Evolutionary conservation across 2,329 filamentous ascomycete genomes (phyloP).

Genomic region (Colletotrichum sansevieriae): DNA sequence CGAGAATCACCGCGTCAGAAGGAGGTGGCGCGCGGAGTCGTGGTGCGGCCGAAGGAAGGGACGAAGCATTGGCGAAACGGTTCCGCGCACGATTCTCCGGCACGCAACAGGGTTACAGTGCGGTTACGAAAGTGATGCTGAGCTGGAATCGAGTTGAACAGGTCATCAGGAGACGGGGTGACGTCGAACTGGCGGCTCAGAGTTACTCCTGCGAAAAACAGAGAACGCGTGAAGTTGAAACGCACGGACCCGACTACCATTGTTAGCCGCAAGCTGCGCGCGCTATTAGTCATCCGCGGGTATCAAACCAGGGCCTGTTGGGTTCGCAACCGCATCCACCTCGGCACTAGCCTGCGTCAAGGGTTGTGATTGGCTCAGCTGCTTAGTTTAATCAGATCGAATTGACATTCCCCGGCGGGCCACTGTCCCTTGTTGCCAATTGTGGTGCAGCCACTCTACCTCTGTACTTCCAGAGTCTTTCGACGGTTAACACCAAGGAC

Average conservation of each 20-base stretch:
- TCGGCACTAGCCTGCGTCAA: conserved; percentile 21
- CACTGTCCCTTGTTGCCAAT: conserved; percentile 18
- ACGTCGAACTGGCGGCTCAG: conserved; percentile 51
- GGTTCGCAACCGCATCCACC: conserved; percentile 31
- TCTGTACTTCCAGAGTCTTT: conserved; percentile 11
- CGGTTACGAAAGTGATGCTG: conserved; percentile 27
- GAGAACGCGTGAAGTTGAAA: conserved; percentile 57
- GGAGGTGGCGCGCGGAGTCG: conserved; percentile 44
- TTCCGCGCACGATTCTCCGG: conserved; percentile 40
- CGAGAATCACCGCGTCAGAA: conserved; percentile 45
- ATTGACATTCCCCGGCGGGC: conserved; percentile 30
- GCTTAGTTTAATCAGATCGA: conserved; percentile 30
- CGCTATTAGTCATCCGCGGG: conserved; percentile 41
- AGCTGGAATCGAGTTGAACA: conserved; percentile 29
- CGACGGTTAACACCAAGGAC: conserved; percentile 8
- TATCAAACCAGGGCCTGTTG: conserved; percentile 23
- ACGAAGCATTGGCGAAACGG: conserved; percentile 42
- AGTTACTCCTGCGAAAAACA: conserved; percentile 53
- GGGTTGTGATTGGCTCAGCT: conserved; percentile 25
- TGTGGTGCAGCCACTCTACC: conserved; percentile 22
- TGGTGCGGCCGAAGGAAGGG: conserved; percentile 41
- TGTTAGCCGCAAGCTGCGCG: conserved; percentile 38
- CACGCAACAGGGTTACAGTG: conserved; percentile 43
- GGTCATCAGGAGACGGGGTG: conserved; percentile 49
- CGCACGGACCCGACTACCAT: conserved; percentile 48